Base-by-base conservation (phyloP, 176 grass and related monocot species). In the Alloteropsis semialata region DNA sequence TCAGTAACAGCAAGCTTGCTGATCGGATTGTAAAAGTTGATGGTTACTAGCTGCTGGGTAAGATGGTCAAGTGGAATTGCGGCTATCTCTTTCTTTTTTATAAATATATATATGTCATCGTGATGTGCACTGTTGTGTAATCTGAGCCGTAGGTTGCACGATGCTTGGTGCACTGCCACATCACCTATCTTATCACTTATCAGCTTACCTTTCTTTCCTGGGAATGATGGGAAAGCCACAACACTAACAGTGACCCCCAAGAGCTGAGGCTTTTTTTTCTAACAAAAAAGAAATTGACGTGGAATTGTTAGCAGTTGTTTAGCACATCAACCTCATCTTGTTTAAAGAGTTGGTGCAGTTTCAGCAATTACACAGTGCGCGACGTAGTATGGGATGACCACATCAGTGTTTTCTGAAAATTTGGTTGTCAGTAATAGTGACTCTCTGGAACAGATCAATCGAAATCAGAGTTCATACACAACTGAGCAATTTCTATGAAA, bases 91-190 rank as follows among this genome's bases (percentile, higher is more conserved):
- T 65, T 64, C 2, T 27, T 18, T 18, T 45, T 25, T 25, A 45
- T 17, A 45, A 25, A 69, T 67, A 68, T 68, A 42, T 57, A 17
- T 42, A 60, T 79, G 27, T 37, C 60, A 83, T 74, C n/a, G 69
- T 83, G 84, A 57, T 9, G 21, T 62, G 75, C 84, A 62, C 67
- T 71, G 38, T 62, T 44, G 24, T 72, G 65, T n/a, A 72, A 79
- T 70, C 66, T 51, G 53, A 62, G 69, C 84, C 84, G 84, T 79
- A 79, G 75, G 65, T 85, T 79, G 65, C 75, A 79, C 75, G 56
- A 79, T 42, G 44, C 72, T 58, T 30, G 36, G 33, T 77, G 74
- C 74, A 85, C 63, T 77, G 54, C 54, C 65, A 51, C 75, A 85
- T 78, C 84, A 79, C 75, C 36, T 51, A 79, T 79, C 84, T 48